These are phyloP conservation scores for Termitomyces sp. DNA, from an alignment of 768 basidiomycete genomes.

Conservation along the genomic window DNA sequence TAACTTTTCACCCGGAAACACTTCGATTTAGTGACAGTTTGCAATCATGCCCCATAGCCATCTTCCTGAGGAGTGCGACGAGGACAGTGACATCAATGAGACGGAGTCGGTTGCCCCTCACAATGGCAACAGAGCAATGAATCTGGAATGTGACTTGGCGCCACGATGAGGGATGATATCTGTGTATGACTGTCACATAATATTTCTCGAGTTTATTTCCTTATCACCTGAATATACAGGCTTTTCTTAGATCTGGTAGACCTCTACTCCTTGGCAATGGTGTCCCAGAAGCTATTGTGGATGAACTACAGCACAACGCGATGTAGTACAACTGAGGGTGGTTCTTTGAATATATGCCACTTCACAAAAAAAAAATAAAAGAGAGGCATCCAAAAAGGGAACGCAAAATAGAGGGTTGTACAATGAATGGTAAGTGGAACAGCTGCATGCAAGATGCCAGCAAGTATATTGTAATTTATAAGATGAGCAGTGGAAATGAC, in stretches of 20 bases:
- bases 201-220: not conserved
- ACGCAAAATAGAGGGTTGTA: too few species aligned
- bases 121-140: conserved; percentile 41
- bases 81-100: conserved; percentile 39
- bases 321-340: not conserved
- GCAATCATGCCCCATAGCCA: conserved; percentile 2
- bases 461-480: too few species aligned
- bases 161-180: conserved; percentile 53
- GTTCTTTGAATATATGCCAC: too few species aligned
- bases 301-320: conserved; percentile 47
- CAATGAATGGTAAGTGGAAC: too few species aligned
- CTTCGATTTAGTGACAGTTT: not conserved
- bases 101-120: conserved; percentile 39
- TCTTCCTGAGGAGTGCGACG: conserved; percentile 11
- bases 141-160: conserved; percentile 29
- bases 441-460: too few species aligned
- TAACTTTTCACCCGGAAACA: not conserved
- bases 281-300: conserved; percentile 44
- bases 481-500: too few species aligned
- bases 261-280: conserved; percentile 64
- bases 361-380: too few species aligned
- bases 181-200: conserved; percentile 27
- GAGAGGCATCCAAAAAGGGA: too few species aligned
- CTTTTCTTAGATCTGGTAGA: conserved; percentile 60
- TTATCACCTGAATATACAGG: conserved; percentile 26